A percentile compares a stretch with the other conserved stretches of the same genome.
These are phyloP conservation scores for Seiridium unicorne DNA, from an alignment of 2,329 filamentous ascomycete species.

Conservation along the genomic window DNA sequence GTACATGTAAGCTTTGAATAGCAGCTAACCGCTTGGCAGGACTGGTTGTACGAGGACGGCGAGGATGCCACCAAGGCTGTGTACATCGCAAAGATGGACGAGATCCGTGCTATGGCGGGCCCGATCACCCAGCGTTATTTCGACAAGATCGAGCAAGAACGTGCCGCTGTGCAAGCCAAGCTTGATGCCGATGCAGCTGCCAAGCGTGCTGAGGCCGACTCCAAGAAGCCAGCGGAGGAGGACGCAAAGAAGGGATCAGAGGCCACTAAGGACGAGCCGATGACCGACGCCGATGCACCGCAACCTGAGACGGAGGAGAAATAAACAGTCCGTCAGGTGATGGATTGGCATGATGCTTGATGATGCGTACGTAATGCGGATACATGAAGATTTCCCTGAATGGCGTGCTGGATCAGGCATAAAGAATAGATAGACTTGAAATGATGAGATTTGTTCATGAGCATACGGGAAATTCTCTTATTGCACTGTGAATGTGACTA, in stretches of 20 bases:
- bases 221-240: conserved; percentile 65
- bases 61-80: conserved; percentile 92
- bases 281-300: conserved; percentile 61
- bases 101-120: conserved; percentile 86
- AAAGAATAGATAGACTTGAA: conserved; percentile 13
- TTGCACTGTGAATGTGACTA: too few species aligned
- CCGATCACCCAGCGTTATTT: conserved; percentile 93
- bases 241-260: conserved; percentile 49
- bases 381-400: conserved; percentile 4
- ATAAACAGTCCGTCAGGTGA: not conserved
- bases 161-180: conserved; percentile 73
- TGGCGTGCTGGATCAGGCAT: conserved; percentile 9
- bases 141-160: conserved; percentile 88
- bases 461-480: too few species aligned
- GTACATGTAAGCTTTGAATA: not conserved
- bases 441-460: conserved; percentile 6
- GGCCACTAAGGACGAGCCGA: conserved; percentile 56
- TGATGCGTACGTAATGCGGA: conserved; percentile 6
- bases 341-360: not conserved
- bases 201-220: conserved; percentile 65
- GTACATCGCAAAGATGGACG: conserved; percentile 93
- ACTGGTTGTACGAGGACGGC: conserved; percentile 98
- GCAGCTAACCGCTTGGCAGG: conserved; percentile 50
- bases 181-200: conserved; percentile 75
- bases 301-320: conserved; percentile 48